Evolutionary conservation across 805 yeast species (phyloP).

Genomic region (Wilhelminamyces savonicus): DNA sequence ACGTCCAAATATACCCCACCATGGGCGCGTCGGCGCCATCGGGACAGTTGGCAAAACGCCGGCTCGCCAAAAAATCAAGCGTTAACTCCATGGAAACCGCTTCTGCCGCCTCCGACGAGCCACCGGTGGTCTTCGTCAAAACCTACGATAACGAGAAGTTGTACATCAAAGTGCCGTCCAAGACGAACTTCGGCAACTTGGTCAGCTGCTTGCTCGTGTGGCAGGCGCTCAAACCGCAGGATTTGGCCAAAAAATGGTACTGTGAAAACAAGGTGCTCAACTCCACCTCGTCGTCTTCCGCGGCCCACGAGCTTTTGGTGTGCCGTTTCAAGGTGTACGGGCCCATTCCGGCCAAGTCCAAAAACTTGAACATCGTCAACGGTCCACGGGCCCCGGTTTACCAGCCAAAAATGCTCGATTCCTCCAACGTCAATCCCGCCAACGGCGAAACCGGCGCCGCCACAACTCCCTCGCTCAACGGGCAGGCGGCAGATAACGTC

Average conservation of each 20-base stretch:
- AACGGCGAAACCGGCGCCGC: conserved; percentile 1
- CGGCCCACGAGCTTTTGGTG: conserved; percentile 41
- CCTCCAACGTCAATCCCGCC: conserved; percentile 2
- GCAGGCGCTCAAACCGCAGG: conserved; percentile 49
- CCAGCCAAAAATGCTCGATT: conserved; percentile 10
- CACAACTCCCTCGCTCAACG: conserved; percentile 1
- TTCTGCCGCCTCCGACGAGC: conserved; percentile 11
- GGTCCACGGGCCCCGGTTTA: conserved; percentile 34
- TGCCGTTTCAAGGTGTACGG: conserved; percentile 65
- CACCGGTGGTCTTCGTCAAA: conserved; percentile 36
- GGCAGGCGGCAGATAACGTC: conserved; percentile 4
- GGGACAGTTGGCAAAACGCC: neutral
- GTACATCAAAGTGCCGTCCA: conserved; percentile 30
- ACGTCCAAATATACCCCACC: conserved; percentile 28
- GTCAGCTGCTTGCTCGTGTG: conserved; percentile 46
- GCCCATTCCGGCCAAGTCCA: conserved; percentile 42
- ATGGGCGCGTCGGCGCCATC: no score
- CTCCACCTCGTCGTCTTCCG: conserved; percentile 12
- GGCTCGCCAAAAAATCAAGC: neutral
- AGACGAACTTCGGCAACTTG: conserved; percentile 35
- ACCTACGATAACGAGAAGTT: conserved; percentile 33
- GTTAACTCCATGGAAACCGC: neutral
- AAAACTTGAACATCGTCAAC: conserved; percentile 28
- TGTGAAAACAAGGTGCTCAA: conserved; percentile 28
- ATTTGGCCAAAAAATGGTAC: conserved; percentile 51